These are phyloP conservation scores for Verticillium klebahnii DNA, from an alignment of 2,329 filamentous ascomycete species.

Conservation along the genomic window DNA sequence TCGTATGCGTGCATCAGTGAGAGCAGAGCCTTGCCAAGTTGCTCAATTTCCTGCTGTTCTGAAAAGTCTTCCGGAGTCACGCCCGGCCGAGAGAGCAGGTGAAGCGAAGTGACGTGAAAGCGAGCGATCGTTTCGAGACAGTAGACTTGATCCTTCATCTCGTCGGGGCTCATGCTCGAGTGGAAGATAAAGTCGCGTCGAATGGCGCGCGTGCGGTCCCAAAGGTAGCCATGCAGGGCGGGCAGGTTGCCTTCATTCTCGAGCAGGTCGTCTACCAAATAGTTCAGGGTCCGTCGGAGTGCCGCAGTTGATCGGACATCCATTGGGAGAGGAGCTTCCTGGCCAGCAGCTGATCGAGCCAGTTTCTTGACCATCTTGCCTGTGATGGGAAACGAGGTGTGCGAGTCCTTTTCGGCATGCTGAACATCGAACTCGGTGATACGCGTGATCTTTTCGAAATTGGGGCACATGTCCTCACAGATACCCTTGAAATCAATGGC, in stretches of 20 bases:
- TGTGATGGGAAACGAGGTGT: conserved; percentile 41
- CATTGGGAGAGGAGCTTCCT: conserved; percentile 63
- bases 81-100: conserved; percentile 55
- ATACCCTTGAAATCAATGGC: conserved; percentile 65
- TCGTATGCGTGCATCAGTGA: conserved; percentile 64
- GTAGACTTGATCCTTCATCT: conserved; percentile 56
- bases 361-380: conserved; percentile 62
- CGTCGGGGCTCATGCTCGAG: conserved; percentile 51
- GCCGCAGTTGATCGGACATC: conserved; percentile 59
- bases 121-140: conserved; percentile 62
- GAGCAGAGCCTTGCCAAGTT: conserved; percentile 60
- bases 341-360: conserved; percentile 63
- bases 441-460: conserved; percentile 59
- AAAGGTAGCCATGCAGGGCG: conserved; percentile 57
- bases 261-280: conserved; percentile 57
- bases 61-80: conserved; percentile 57
- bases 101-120: conserved; percentile 62
- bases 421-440: conserved; percentile 59
- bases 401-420: conserved; percentile 46
- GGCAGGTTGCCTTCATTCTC: conserved; percentile 50
- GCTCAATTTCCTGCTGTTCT: conserved; percentile 64
- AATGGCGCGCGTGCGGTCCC: conserved; percentile 64
- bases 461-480: conserved; percentile 66
- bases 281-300: conserved; percentile 56
- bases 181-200: conserved; percentile 67